Evolutionary conservation across 768 basidiomycete species (phyloP).

Genomic region (Pulveroboletus sp.): DNA sequence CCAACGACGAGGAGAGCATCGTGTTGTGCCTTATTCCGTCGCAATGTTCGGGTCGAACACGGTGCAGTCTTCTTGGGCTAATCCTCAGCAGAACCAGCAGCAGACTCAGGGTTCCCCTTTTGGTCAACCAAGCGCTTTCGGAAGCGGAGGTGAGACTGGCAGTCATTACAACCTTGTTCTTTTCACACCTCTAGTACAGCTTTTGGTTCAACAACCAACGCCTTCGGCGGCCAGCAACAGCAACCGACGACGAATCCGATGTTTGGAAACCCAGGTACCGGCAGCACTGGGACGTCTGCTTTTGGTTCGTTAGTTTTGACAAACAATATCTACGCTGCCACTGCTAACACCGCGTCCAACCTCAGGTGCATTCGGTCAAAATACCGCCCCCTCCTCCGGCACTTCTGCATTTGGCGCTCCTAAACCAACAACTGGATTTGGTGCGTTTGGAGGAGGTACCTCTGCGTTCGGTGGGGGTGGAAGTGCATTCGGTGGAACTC

Average conservation of each 20-base stretch:
- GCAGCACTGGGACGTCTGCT: slow-evolving; percentile 30
- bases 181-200: slow-evolving; percentile 37
- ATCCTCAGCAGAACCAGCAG: slow-evolving; percentile 61
- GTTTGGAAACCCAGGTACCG: slow-evolving; percentile 61
- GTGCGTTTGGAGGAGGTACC: slow-evolving; percentile 63
- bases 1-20: slow-evolving; percentile 24
- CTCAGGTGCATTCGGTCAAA: slow-evolving; percentile 41
- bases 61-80: slow-evolving; percentile 64
- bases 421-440: slow-evolving; percentile 73
- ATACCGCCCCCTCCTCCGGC: slow-evolving; percentile 34
- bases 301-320: slow-evolving; percentile 32
- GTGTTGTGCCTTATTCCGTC: slow-evolving; percentile 12
- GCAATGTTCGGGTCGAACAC: slow-evolving; percentile 58
- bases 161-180: slow-evolving; percentile 26
- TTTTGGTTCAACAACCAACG: slow-evolving; percentile 48
- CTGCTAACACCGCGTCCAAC: slow-evolving; percentile 7
- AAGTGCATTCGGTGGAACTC: slow-evolving; percentile 39
- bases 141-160: slow-evolving; percentile 42
- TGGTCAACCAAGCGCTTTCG: slow-evolving; percentile 68
- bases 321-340: not conserved
- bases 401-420: slow-evolving; percentile 55
- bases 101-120: slow-evolving; percentile 54
- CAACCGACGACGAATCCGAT: slow-evolving; percentile 74
- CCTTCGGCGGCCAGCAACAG: slow-evolving; percentile 67
- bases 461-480: slow-evolving; percentile 46